phyloP scores from a whole-genome alignment of 2,329 filamentous ascomycete genomes.

The Trichoderma endophyticum region DNA sequence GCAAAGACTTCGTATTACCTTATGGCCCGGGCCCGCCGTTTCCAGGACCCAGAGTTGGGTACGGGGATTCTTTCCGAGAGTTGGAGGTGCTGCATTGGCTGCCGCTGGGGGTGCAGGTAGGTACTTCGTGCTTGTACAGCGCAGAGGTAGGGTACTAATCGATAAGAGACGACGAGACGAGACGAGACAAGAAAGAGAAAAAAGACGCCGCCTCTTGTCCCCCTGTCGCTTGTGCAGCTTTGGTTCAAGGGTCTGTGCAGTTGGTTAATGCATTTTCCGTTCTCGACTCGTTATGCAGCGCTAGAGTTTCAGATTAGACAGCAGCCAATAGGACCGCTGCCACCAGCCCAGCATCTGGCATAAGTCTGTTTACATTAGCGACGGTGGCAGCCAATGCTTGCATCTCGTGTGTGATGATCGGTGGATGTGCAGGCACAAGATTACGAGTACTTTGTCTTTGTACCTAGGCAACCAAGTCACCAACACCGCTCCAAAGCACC shows the following conservation, averaged over 20 bases:
- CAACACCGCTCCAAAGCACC: neutral
- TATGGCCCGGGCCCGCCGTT: slow-evolving; percentile 1
- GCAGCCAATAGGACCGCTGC: slow-evolving; percentile 32
- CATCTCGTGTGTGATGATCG: slow-evolving; percentile 8
- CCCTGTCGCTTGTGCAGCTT: neutral
- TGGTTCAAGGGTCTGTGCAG: slow-evolving; percentile 9
- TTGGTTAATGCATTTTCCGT: slow-evolving; percentile 18
- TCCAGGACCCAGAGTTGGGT: neutral
- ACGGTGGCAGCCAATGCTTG: slow-evolving; percentile 18
- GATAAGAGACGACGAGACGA: neutral
- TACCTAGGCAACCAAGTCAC: neutral
- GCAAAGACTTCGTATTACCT: neutral
- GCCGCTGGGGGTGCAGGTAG: neutral
- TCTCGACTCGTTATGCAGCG: slow-evolving; percentile 31
- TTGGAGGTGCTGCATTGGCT: neutral
- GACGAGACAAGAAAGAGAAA: neutral
- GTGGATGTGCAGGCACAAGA: slow-evolving; percentile 5
- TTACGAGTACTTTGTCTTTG: neutral
- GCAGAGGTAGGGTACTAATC: neutral
- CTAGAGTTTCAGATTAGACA: slow-evolving; percentile 35
- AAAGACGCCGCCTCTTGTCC: neutral
- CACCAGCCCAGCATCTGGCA: slow-evolving; percentile 23
- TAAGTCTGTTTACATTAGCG: slow-evolving; percentile 21
- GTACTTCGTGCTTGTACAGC: neutral
- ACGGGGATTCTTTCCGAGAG: neutral